Evolutionary conservation across 768 basidiomycete species (phyloP), one percentile per base, ranked within the genome.

Genomic region (Phlegmacium glaucopus): DNA sequence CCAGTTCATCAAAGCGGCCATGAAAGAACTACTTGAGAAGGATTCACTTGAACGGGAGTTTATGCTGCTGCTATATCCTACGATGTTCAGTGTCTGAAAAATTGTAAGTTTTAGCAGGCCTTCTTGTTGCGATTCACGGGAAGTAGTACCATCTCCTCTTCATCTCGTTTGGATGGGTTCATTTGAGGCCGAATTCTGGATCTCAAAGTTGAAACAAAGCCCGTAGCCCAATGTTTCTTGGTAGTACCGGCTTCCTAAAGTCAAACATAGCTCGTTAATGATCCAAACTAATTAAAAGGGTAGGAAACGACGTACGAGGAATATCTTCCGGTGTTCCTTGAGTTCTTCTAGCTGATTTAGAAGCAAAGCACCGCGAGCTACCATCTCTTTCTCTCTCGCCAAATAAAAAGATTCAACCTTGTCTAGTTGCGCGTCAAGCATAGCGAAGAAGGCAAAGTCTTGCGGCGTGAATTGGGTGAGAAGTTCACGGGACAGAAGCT

Each of bases 321-420:
- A 80, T 6, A 75, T 59, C 44, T 72, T 75, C 27, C 80, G 70
- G 65, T 93, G 91, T 50, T 83, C 81, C 32, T 71, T 73, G 7
- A 96, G 77, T 58, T 92, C 89, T 8, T 76, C 64, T 13, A 95
- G 74, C 60, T 97, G 94, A 35, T 72, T 72, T 48, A 78, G 75
- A 5, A 98, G 66, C 22, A 67, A 39, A 25, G 68, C 59, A 12
- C 72, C 71, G 18, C 73, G 75, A 2, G 60, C 62, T 4, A 66
- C 66, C 80, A 79, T 84, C 66, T 77, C 82, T 39, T 73, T 74
- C 67, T 83, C 93, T 25, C 83, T 76, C 18, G 79, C 80, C 5
- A 77, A 58, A 61, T 90, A 98, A 64, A 99, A 99, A 1, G 70
- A 67, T 49, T 90, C 89, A 10, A 97, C 81, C 63, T 95, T 96